Evolutionary conservation across 169 alveolate species (phyloP).

Genomic region (Theileria sp.): DNA sequence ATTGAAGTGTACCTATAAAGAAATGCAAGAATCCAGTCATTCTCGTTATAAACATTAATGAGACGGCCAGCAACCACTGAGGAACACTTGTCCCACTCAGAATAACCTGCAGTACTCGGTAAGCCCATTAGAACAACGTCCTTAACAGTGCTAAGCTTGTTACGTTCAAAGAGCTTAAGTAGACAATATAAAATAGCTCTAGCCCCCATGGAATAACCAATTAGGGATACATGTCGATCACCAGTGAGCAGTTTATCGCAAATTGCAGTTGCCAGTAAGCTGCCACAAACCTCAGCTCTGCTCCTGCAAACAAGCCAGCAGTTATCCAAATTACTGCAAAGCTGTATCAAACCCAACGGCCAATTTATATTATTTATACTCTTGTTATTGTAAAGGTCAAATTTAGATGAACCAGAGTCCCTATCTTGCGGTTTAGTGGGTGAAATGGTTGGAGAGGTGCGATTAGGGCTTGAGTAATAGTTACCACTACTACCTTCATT

Average conservation of each 20-base stretch:
- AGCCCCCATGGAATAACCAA: conserved; percentile 90
- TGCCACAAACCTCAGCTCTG: conserved; percentile 86
- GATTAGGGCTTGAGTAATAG: neutral
- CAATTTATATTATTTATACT: conserved; percentile 61
- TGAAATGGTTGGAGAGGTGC: conserved; percentile 4
- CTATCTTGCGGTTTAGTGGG: conserved; percentile 9
- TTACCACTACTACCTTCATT: neutral
- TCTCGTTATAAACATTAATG: conserved; percentile 82
- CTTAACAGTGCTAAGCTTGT: conserved; percentile 74
- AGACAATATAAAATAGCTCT: conserved; percentile 84
- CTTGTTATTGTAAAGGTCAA: neutral
- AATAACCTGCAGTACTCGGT: conserved; percentile 81
- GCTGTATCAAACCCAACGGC: conserved; percentile 86
- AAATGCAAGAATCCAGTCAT: conserved; percentile 89
- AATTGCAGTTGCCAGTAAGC: conserved; percentile 85
- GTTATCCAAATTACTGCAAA: conserved; percentile 85
- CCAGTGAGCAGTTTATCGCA: conserved; percentile 82
- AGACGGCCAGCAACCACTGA: conserved; percentile 87
- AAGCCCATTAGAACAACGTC: conserved; percentile 86
- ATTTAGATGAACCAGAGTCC: neutral
- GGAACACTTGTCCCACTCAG: conserved; percentile 83
- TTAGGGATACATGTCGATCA: conserved; percentile 85
- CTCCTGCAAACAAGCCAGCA: conserved; percentile 84
- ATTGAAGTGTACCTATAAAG: conserved; percentile 86
- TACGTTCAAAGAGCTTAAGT: conserved; percentile 77